Conservation (phyloP, 192 early-diverging fungal species). For the Podila verticillata region DNA sequence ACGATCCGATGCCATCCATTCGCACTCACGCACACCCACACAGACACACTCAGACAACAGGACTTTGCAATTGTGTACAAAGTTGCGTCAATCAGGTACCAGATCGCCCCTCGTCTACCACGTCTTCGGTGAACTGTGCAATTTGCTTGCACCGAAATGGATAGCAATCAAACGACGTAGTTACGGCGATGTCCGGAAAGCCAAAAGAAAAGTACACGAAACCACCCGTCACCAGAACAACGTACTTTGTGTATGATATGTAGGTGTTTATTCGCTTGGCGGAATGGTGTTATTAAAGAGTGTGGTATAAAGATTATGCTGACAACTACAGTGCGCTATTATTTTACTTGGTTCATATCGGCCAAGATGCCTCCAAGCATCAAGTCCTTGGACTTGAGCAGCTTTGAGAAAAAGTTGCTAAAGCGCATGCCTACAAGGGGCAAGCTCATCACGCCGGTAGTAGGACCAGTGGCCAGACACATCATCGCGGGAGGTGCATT, state of each 20-base stretch:
- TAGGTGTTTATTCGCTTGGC: too few species aligned
- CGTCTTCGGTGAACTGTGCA: background rate
- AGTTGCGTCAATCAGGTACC: too few species aligned
- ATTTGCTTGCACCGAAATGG: background rate
- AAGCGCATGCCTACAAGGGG: conserved; percentile 22
- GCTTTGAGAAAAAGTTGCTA: conserved; percentile 20
- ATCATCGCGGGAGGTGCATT: conserved; percentile 9
- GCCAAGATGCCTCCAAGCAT: conserved; percentile 17
- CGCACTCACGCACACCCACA: too few species aligned
- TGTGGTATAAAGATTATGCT: too few species aligned
- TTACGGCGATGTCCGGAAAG: background rate
- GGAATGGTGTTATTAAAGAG: too few species aligned
- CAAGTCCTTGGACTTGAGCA: conserved; percentile 47
- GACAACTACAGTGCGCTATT: too few species aligned
- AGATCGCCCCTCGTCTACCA: background rate
- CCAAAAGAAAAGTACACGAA: too few species aligned
- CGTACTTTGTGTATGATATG: too few species aligned
- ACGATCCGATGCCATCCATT: background rate
- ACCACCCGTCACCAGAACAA: too few species aligned
- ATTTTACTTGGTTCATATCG: conserved; percentile 12
- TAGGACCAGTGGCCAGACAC: conserved; percentile 34
- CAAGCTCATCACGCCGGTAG: conserved; percentile 14
- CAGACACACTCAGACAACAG: too few species aligned
- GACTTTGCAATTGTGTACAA: too few species aligned
- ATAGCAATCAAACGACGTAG: background rate